Evolutionary conservation across 192 early-diverging fungal species (phyloP).

Genomic region (Umbelopsis isabellina): DNA sequence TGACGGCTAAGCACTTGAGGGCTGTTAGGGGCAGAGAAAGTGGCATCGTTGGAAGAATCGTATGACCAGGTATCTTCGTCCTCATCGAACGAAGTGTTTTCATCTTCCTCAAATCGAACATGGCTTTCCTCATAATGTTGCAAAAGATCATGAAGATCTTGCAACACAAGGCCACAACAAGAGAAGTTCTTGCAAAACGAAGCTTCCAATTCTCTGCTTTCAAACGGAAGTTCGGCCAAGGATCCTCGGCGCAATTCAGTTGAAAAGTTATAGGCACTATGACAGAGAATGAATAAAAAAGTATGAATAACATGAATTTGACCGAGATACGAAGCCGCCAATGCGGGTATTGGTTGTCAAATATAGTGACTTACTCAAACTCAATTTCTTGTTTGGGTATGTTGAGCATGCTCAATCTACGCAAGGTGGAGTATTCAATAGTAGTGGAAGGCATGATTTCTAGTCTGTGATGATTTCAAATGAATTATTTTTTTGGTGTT

Average conservation of each 20-base stretch:
- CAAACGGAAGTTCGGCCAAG: conserved; percentile 35
- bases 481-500: neutral
- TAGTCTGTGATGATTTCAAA: neutral
- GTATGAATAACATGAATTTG: conserved; percentile 1
- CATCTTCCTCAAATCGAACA: conserved; percentile 87
- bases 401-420: conserved; percentile 37
- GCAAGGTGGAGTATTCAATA: conserved; percentile 35
- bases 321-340: neutral
- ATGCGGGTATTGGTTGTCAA: neutral
- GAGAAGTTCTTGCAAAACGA: conserved; percentile 94
- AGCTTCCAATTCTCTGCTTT: conserved; percentile 80
- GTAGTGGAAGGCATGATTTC: conserved; percentile 39
- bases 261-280: conserved; percentile 36
- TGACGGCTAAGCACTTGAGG: conserved; percentile 27
- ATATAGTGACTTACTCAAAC: conserved; percentile 40
- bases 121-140: conserved; percentile 98
- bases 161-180: conserved; percentile 90
- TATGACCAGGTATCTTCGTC: conserved; percentile 27
- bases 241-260: conserved; percentile 15
- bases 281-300: conserved; percentile 9
- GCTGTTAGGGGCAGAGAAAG: conserved; percentile 25
- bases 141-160: conserved; percentile 91
- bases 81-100: conserved; percentile 54
- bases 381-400: conserved; percentile 40
- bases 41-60: conserved; percentile 14